Evolutionary conservation across 805 yeast genomes (phyloP), one percentile per base, ranked within the genome.

Genomic region (Schizosaccharomyces cryophilus): DNA sequence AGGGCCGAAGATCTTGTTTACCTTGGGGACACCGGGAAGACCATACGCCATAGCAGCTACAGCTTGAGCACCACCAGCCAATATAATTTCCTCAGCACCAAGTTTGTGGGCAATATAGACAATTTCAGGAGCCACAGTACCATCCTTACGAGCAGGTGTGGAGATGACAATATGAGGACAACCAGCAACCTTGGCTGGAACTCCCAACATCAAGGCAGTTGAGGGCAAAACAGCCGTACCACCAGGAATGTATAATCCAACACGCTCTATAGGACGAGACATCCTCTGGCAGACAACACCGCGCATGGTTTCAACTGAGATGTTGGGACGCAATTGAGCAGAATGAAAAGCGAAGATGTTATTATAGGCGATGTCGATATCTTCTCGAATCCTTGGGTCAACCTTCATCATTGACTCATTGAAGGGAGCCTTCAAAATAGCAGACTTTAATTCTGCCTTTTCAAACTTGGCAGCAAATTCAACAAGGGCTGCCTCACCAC

Each of bases 21-120:
- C 90, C 73, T 93, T 93, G 61, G 95, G 85, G 60, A 93, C 83
- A 45, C 85, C 74, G 67, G 87, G 87, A 15, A 98, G 93, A 70
- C 99, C 99, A 71, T 93, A 93, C 1, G 98, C 98, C 95, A 93
- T 81, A 4, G 99, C 95, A 58, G 96, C 95, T 61, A 93, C 87
- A 5, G 98, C 99, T 76, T 93, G 99, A 3, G 98, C 98, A 69
- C 99, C 99, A 67, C 99, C 99, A 1, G 98, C 98, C 67, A 93
- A 76, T 9, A 93, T 87, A 68, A 93, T 88, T 66, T 83, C 79
- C 63, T 81, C 77, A 54, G 96, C 97, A 62, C 96, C 96, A 65
- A 93, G 83, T 72, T 88, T 88, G 73, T 87, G 87, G 24, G 99
- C 98, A 61, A 93, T 96, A 67, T 93, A 93, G 19, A 88, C 96